Conservation (phyloP, 2,329 filamentous ascomycete species). For the Aspergillus pseudoglaucus region DNA sequence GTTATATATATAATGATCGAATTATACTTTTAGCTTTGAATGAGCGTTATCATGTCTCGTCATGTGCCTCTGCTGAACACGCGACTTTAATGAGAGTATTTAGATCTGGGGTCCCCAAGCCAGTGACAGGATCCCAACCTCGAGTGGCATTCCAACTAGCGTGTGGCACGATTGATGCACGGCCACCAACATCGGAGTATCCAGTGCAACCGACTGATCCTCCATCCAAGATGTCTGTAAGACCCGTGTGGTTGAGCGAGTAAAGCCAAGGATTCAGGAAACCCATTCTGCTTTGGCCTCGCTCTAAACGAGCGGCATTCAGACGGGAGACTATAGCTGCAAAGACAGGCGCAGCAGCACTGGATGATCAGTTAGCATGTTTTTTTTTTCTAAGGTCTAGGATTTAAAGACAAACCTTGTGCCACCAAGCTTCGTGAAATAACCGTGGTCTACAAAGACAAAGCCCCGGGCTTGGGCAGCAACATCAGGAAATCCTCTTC, state of each 20-base stretch:
- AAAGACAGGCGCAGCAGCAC: conserved; percentile 56
- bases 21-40: no score
- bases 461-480: conserved; percentile 49
- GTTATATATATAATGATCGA: no score
- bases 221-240: conserved; percentile 46
- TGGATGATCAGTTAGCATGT: conserved; percentile 14
- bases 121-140: conserved; percentile 48
- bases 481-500: conserved; percentile 58
- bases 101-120: conserved; percentile 24
- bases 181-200: conserved; percentile 31
- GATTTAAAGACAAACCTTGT: conserved; percentile 31
- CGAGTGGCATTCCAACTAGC: conserved; percentile 47
- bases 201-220: conserved; percentile 39
- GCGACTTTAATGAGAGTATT: conserved; percentile 11
- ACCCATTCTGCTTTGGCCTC: conserved; percentile 49
- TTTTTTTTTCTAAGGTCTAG: background rate
- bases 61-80: background rate
- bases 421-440: conserved; percentile 37
- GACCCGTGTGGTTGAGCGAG: conserved; percentile 34
- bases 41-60: background rate
- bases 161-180: conserved; percentile 34
- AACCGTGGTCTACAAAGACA: conserved; percentile 34
- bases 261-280: conserved; percentile 61
- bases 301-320: conserved; percentile 55
- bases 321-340: conserved; percentile 58